Evolutionary conservation across 352 stramenopile species (phyloP).

Genomic region (Elongisporangium prolatum): DNA sequence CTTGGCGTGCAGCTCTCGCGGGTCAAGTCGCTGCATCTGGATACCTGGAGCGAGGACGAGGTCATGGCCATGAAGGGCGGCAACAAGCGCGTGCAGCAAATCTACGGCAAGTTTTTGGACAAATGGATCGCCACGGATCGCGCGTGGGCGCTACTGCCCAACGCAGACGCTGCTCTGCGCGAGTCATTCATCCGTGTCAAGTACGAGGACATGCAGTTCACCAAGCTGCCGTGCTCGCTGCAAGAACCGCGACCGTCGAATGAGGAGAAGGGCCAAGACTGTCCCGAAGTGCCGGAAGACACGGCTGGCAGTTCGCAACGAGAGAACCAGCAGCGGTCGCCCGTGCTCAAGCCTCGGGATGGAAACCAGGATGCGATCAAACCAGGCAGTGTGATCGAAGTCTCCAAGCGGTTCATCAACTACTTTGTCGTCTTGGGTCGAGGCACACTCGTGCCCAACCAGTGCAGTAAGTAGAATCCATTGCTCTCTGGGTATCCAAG

Average conservation of each 20-base stretch:
- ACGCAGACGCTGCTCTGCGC: slow-evolving; percentile 27
- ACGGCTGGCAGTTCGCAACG: slow-evolving; percentile 4
- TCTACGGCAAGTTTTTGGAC: slow-evolving; percentile 52
- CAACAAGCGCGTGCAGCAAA: slow-evolving; percentile 60
- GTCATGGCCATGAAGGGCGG: slow-evolving; percentile 62
- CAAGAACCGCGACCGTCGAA: background rate
- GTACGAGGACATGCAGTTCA: slow-evolving; percentile 68
- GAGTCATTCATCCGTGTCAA: slow-evolving; percentile 65
- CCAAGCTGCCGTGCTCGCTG: slow-evolving; percentile 26
- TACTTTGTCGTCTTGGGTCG: slow-evolving; percentile 81
- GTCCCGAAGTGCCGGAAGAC: slow-evolving; percentile 41
- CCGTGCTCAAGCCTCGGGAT: slow-evolving; percentile 15
- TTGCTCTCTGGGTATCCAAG: slow-evolving; percentile 1
- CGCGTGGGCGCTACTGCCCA: slow-evolving; percentile 30
- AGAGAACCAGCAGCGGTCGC: slow-evolving; percentile 38
- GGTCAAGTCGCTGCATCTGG: slow-evolving; percentile 77
- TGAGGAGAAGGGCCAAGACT: slow-evolving; percentile 52
- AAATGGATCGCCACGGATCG: slow-evolving; percentile 46
- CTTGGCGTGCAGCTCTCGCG: slow-evolving; percentile 94
- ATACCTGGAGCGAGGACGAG: slow-evolving; percentile 75
- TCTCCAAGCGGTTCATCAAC: slow-evolving; percentile 78
- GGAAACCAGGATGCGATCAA: slow-evolving; percentile 31
- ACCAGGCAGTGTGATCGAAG: slow-evolving; percentile 55
- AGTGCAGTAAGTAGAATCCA: slow-evolving; percentile 47
- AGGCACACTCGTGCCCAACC: slow-evolving; percentile 46